Conservation (phyloP, 164 flowering plant genomes). For the Sextonia rubra region DNA sequence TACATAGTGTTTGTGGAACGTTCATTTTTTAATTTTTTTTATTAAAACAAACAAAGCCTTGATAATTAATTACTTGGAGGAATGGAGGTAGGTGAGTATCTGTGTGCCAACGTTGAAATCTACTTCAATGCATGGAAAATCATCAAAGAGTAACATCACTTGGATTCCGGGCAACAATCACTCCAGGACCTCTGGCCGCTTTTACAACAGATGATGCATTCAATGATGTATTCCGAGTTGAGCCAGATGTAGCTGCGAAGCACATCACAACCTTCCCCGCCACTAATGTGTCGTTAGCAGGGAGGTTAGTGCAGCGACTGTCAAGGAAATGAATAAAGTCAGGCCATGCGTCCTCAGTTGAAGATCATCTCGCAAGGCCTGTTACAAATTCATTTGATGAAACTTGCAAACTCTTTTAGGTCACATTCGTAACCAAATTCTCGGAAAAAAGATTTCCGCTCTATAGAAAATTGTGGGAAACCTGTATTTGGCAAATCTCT, state of each 20-base stretch:
- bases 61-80: conserved; percentile 17
- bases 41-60: too few species aligned
- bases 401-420: too few species aligned
- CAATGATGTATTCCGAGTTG: background rate
- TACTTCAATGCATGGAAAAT: conserved; percentile 23
- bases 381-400: too few species aligned
- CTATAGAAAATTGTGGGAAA: too few species aligned
- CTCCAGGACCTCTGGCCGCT: conserved; percentile 22
- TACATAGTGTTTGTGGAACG: too few species aligned
- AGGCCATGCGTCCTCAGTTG: too few species aligned
- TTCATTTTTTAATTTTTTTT: too few species aligned
- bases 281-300: conserved; percentile 10
- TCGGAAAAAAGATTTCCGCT: too few species aligned
- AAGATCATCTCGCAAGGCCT: too few species aligned
- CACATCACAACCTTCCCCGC: conserved; percentile 21
- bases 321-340: background rate
- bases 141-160: background rate
- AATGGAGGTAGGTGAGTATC: conserved; percentile 33
- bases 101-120: conserved; percentile 36
- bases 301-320: background rate
- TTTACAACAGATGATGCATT: conserved; percentile 3
- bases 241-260: conserved; percentile 3
- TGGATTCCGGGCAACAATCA: conserved; percentile 18
- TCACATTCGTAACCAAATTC: too few species aligned
- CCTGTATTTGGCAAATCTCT: too few species aligned